A percentile compares a stretch with the other conserved stretches of the same genome.
Conservation (phyloP, 345 rosid genomes). For the Linum trigynum region DNA sequence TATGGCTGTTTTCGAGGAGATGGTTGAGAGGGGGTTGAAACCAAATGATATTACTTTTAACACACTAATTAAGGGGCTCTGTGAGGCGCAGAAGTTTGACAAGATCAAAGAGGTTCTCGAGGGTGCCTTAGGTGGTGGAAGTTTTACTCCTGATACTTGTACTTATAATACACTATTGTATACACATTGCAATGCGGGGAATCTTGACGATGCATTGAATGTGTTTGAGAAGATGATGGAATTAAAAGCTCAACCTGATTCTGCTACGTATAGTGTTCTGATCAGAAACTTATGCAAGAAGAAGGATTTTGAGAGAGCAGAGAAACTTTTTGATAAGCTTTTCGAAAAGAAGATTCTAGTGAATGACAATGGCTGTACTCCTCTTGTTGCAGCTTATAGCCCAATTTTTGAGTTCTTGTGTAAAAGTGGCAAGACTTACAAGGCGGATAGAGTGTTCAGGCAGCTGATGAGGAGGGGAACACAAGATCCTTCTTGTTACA, state of each 20-base stretch:
- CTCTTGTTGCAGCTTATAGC: constrained; percentile 72
- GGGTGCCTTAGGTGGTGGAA: constrained; percentile 21
- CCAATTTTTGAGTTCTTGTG: constrained; percentile 64
- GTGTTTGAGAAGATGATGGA: constrained; percentile 45
- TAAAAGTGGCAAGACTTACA: constrained; percentile 50
- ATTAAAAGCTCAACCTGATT: constrained; percentile 49
- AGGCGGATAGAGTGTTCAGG: constrained; percentile 63
- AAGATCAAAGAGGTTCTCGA: constrained; percentile 44
- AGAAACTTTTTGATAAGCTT: constrained; percentile 52
- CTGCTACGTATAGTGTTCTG: constrained; percentile 69
- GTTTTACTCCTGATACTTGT: constrained; percentile 63
- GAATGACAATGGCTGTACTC: constrained; percentile 41
- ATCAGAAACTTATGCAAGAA: constrained; percentile 50
- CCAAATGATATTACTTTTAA: constrained; percentile 58
- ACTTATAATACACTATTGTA: constrained; percentile 63
- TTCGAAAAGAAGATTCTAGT: constrained; percentile 38
- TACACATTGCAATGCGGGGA: constrained; percentile 52
- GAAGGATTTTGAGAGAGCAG: constrained; percentile 53
- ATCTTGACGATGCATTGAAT: constrained; percentile 46
- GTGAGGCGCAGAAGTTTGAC: constrained; percentile 48
- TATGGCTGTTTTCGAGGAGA: constrained; percentile 38
- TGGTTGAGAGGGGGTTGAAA: constrained; percentile 41
- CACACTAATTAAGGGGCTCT: constrained; percentile 68
- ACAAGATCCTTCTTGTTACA: constrained; percentile 64
- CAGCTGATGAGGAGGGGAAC: constrained; percentile 76